Conservation (phyloP, 768 basidiomycete species). For the Naganishia vishniacii region DNA sequence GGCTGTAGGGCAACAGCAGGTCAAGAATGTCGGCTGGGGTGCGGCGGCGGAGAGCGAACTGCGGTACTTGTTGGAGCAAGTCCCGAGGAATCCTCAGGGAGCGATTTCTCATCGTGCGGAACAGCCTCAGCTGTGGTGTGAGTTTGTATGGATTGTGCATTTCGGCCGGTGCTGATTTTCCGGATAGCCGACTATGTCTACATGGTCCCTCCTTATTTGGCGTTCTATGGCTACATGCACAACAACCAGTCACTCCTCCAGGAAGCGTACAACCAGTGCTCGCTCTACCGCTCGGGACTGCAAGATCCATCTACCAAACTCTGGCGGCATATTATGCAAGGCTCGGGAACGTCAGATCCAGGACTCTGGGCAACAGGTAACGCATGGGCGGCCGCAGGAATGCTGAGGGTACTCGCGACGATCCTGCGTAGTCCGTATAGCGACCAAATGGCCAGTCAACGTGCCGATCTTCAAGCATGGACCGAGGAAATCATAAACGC, state of each 20-base stretch:
- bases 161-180: constrained; percentile 9
- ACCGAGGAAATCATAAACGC: constrained; percentile 49
- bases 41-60: constrained; percentile 40
- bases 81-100: constrained; percentile 42
- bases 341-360: constrained; percentile 37
- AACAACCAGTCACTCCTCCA: constrained; percentile 50
- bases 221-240: constrained; percentile 50
- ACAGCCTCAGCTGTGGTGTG: constrained; percentile 45
- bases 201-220: constrained; percentile 54
- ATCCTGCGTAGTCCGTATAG: constrained; percentile 46
- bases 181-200: constrained; percentile 49
- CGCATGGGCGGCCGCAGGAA: constrained; percentile 52
- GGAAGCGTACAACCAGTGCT: constrained; percentile 51
- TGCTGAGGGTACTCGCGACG: constrained; percentile 50
- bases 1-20: constrained; percentile 25
- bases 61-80: constrained; percentile 40
- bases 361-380: constrained; percentile 52
- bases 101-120: constrained; percentile 52
- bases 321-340: constrained; percentile 50
- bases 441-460: constrained; percentile 43
- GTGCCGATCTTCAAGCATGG: constrained; percentile 47
- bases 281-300: constrained; percentile 51
- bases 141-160: neutral
- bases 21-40: constrained; percentile 41
- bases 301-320: constrained; percentile 40